Evolutionary conservation across 306 rosid species (phyloP).

Genomic region (Cotoneaster glaucophyllus): DNA sequence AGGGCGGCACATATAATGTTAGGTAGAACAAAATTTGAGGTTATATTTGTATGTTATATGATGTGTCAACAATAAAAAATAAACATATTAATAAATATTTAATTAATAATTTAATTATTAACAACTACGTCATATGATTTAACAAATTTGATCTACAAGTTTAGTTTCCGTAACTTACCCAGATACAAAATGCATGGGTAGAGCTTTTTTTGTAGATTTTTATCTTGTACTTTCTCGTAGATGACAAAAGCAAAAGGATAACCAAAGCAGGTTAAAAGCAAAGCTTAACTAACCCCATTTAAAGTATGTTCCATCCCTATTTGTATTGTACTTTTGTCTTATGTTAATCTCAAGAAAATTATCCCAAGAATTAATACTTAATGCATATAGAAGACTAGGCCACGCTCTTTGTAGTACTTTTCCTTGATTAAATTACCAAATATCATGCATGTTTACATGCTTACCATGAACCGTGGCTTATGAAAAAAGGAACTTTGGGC

Average conservation of each 20-base stretch:
- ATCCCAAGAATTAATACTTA: neutral
- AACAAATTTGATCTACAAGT: no score
- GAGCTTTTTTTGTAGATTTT: slow-evolving; percentile 22
- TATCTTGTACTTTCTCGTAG: slow-evolving; percentile 26
- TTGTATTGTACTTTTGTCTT: slow-evolving; percentile 29
- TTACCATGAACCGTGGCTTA: neutral
- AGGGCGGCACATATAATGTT: neutral
- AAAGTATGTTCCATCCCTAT: neutral
- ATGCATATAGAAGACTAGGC: neutral
- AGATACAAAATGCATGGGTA: neutral
- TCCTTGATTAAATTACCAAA: neutral
- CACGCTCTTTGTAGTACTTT: neutral
- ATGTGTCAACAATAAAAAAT: no score
- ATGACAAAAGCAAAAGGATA: slow-evolving; percentile 46
- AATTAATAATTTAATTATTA: no score
- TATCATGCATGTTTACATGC: neutral
- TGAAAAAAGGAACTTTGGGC: neutral
- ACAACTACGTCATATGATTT: no score
- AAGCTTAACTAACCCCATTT: slow-evolving; percentile 32
- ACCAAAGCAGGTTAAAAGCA: slow-evolving; percentile 41
- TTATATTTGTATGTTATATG: no score
- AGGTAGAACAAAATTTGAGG: no score
- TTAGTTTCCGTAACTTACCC: no score
- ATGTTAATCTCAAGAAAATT: neutral
- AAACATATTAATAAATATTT: no score